phyloP scores from a whole-genome alignment of 2,329 filamentous ascomycete genomes.

The Rutstroemia sp. region DNA sequence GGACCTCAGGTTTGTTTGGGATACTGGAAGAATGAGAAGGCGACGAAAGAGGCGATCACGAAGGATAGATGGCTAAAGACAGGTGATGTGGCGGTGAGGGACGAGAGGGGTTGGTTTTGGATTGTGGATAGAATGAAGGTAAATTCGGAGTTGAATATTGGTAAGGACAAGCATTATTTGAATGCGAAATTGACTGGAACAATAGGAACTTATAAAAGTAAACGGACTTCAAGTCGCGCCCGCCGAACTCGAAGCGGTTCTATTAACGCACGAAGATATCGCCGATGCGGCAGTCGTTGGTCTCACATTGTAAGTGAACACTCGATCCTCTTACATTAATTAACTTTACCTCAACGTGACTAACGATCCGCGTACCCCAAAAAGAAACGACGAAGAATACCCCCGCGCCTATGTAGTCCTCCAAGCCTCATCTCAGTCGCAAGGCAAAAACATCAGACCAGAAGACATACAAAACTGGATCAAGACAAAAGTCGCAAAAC shows the following conservation, averaged over 20 bases:
- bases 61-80: conserved; percentile 44
- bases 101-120: conserved; percentile 50
- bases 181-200: conserved; percentile 4
- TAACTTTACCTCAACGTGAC: too few relatives aligned
- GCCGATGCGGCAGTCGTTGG: conserved; percentile 50
- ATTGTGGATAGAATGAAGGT: conserved; percentile 48
- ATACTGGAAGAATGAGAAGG: conserved; percentile 35
- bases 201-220: conserved; percentile 50
- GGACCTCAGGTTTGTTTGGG: conserved; percentile 38
- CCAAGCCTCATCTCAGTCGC: too few relatives aligned
- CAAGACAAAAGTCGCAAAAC: conserved; percentile 36
- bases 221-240: conserved; percentile 54
- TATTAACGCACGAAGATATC: conserved; percentile 44
- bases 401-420: too few relatives aligned
- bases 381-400: too few relatives aligned
- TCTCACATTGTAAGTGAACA: conserved; percentile 27
- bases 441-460: not conserved
- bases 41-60: conserved; percentile 31
- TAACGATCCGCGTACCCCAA: too few relatives aligned
- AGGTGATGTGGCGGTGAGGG: conserved; percentile 46
- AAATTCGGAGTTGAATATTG: not conserved
- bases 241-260: conserved; percentile 46
- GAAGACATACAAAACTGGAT: conserved; percentile 24
- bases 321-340: too few relatives aligned
- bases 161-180: not conserved